Percentiles rank a stretch among this genome's conserved stretches.
phyloP scores from a whole-genome alignment of 2,329 filamentous ascomycete genomes.

The Penicillium hordei region DNA sequence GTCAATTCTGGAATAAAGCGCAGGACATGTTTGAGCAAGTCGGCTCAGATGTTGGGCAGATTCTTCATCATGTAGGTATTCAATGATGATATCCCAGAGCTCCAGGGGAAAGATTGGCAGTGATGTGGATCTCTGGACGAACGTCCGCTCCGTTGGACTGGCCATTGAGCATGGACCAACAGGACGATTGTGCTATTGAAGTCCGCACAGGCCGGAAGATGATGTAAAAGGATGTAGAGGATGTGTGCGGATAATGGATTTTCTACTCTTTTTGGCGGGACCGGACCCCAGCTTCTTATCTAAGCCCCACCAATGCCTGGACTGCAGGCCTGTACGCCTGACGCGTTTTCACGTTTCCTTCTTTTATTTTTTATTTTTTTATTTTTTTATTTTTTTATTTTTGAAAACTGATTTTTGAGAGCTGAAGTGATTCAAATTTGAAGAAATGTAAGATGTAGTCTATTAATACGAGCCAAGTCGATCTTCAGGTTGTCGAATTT shows the following conservation, averaged over 20 bases:
- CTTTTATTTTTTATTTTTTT: not conserved
- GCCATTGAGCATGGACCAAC: not conserved
- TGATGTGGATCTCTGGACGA: not conserved
- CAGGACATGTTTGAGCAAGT: conserved; percentile 1
- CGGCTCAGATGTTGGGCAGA: conserved; percentile 3
- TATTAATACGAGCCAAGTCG: not conserved
- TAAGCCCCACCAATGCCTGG: not conserved
- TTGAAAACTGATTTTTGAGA: not conserved
- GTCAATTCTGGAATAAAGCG: not conserved
- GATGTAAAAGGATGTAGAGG: not conserved
- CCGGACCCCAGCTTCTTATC: conserved; percentile 3
- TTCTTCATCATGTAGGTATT: conserved; percentile 1
- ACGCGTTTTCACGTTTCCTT: not conserved
- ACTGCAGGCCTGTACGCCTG: not conserved
- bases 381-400: not conserved
- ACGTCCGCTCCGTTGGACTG: not conserved
- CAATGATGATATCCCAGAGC: conserved; percentile 10
- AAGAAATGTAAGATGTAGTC: not conserved
- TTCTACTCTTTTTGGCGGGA: not conserved
- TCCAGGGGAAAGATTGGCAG: conserved; percentile 5
- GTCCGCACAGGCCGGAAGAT: not conserved
- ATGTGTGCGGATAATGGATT: not conserved
- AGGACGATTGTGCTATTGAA: not conserved
- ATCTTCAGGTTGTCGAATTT: not conserved
- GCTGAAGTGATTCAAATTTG: not conserved